Percentiles rank a stretch among this genome's conserved stretches.
These are phyloP conservation scores for Paspalum vaginatum DNA, from an alignment of 176 grass and related monocot genomes.

Conservation along the genomic window DNA sequence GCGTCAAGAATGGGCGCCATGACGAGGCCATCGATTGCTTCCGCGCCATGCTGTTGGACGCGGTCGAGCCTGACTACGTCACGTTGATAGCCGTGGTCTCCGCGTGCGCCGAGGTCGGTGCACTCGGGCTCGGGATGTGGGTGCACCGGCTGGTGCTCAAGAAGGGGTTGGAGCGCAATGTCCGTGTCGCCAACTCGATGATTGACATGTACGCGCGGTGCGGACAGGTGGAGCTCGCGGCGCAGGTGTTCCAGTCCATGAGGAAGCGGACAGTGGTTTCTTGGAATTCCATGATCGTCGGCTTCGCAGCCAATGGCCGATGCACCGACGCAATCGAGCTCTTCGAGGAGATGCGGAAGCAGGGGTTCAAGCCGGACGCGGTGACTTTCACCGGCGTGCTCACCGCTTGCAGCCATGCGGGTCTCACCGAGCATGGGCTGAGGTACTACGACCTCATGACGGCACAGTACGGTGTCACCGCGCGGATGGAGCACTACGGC, in stretches of 20 bases:
- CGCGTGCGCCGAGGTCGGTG: slow-evolving; percentile 55
- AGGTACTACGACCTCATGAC: slow-evolving; percentile 57
- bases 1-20: slow-evolving; percentile 57
- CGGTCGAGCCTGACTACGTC: slow-evolving; percentile 57
- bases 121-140: slow-evolving; percentile 68
- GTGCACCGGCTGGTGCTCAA: slow-evolving; percentile 46
- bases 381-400: slow-evolving; percentile 71
- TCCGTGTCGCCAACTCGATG: slow-evolving; percentile 59
- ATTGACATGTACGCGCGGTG: slow-evolving; percentile 79
- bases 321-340: slow-evolving; percentile 50
- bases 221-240: slow-evolving; percentile 53
- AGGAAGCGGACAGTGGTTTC: slow-evolving; percentile 58
- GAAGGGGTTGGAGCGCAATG: slow-evolving; percentile 35
- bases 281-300: slow-evolving; percentile 67
- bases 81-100: slow-evolving; percentile 54
- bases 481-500: slow-evolving; percentile 70
- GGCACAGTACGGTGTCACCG: slow-evolving; percentile 31
- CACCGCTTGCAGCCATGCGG: slow-evolving; percentile 67
- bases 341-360: slow-evolving; percentile 62
- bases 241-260: slow-evolving; percentile 58
- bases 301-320: slow-evolving; percentile 49
- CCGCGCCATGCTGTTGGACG: slow-evolving; percentile 48
- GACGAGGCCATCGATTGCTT: slow-evolving; percentile 65
- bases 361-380: slow-evolving; percentile 54
- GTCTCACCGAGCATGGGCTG: slow-evolving; percentile 50